Evolutionary conservation across 208 protist genomes (phyloP), one percentile per base, ranked within the genome.

Genomic region (Trypanosoma rangeli): DNA sequence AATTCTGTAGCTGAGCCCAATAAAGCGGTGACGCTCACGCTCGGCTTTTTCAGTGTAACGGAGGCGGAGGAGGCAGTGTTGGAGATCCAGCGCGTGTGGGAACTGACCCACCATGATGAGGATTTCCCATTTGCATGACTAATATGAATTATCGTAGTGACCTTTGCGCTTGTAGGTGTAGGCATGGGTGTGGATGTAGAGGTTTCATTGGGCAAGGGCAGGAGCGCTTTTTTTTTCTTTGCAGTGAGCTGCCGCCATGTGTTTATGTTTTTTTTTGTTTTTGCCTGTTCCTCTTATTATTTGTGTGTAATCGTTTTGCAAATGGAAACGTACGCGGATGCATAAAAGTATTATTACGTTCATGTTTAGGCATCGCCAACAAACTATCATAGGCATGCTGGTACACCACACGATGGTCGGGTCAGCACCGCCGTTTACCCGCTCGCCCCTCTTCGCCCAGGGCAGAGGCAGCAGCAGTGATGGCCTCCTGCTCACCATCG

Each of bases 401-500:
- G 31, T 18, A 10, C 58, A 18, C 15, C 7, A 52, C 48, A 53
- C 24, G 5, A 22, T 44, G 20, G 46, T 10, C 13, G 33, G 8
- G 48, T 2, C 52, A 58, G 20, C 18, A 39, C 9, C 56, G 50
- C 18, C 52, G 24, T 13, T 18, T 37, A 16, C 22, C 18, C 50
- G 61, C 48, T 35, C 29, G 15, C 35, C 35, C 10, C 16, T 42
- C 1, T 64, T 26, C 55, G 33, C 70, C 60, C 39, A 66, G 58
- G 15, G 61, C 60, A 52, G 70, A n/a, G 22, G 59, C n/a, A 20
- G 15, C 28, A 46, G 56, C 31, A 44, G 22, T 56, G 28, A 62
- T 82, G 37, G 80, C 70, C 15, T 87, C 56, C 67, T 79, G 20
- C 84, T 94, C 61, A 87, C 78, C 35, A 90, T 94, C 80, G 88